These are phyloP conservation scores for Yamadazyma pseudoaaseri DNA, from an alignment of 1,139 yeast genomes.

Conservation along the genomic window DNA sequence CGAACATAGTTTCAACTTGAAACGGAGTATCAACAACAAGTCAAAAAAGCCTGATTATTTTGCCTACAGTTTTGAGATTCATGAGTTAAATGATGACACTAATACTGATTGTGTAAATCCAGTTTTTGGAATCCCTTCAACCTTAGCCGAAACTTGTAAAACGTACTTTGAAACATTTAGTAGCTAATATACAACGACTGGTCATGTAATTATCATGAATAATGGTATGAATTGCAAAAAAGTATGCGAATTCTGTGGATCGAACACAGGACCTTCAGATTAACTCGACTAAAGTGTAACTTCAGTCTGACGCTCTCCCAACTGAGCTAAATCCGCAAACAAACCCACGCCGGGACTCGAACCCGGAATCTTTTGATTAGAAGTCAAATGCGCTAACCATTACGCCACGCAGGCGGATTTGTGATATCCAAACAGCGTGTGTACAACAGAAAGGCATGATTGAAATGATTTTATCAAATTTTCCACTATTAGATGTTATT, in stretches of 20 bases:
- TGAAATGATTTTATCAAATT: no score
- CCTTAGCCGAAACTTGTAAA: constrained; percentile 22
- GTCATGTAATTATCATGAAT: no score
- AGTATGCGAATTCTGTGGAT: constrained; percentile 51
- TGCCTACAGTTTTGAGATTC: constrained; percentile 29
- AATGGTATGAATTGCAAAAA: no score
- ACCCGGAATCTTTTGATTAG: constrained; percentile 35
- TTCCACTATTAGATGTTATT: no score
- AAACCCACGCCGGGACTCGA: constrained; percentile 34
- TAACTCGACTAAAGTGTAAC: constrained; percentile 33
- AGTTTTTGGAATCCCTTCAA: constrained; percentile 58
- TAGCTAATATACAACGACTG: constrained; percentile 3
- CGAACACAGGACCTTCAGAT: constrained; percentile 59
- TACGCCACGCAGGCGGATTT: constrained; percentile 26
- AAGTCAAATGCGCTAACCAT: constrained; percentile 34
- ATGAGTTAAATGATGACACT: constrained; percentile 19
- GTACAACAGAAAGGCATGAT: no score
- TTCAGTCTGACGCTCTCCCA: constrained; percentile 60
- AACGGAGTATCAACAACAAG: constrained; percentile 13
- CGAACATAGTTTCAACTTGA: constrained; percentile 49
- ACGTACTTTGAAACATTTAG: constrained; percentile 7
- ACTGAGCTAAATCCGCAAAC: constrained; percentile 45
- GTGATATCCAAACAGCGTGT: no score
- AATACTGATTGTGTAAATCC: constrained; percentile 52
- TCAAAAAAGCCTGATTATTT: constrained; percentile 8